These are phyloP conservation scores for Cordyceps fumosorosea DNA, from an alignment of 2,329 filamentous ascomycete species.

Conservation along the genomic window DNA sequence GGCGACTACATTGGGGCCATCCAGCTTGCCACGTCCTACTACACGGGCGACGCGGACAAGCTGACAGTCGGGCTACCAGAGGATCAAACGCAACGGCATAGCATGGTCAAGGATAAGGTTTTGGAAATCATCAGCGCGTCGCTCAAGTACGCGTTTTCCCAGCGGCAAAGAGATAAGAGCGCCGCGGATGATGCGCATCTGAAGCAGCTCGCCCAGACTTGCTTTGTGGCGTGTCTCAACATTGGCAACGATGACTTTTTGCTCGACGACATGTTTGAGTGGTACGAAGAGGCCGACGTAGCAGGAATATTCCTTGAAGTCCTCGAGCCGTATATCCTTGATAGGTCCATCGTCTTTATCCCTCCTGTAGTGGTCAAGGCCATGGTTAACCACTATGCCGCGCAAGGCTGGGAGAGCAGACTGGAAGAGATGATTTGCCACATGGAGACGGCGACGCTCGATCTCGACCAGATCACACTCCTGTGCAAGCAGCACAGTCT, in stretches of 20 bases:
- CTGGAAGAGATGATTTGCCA: constrained; percentile 94
- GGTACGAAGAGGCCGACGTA: constrained; percentile 71
- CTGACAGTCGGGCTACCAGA: constrained; percentile 90
- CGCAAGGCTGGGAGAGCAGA: constrained; percentile 64
- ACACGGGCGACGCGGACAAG: constrained; percentile 84
- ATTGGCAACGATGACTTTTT: constrained; percentile 76
- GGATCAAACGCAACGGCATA: constrained; percentile 66
- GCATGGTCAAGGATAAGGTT: constrained; percentile 80
- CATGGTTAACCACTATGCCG: constrained; percentile 74
- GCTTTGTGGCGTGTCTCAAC: constrained; percentile 74
- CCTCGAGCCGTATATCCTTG: constrained; percentile 81
- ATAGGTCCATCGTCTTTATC: constrained; percentile 64
- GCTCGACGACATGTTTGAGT: constrained; percentile 85
- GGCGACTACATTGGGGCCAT: constrained; percentile 96
- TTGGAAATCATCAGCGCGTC: constrained; percentile 92
- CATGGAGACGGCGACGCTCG: constrained; percentile 82
- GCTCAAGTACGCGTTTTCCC: constrained; percentile 77
- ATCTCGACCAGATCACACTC: constrained; percentile 85
- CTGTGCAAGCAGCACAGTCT: constrained; percentile 88
- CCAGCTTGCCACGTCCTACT: constrained; percentile 84
- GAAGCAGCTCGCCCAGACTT: constrained; percentile 71
- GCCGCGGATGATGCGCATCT: constrained; percentile 53
- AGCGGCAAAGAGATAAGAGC: constrained; percentile 45
- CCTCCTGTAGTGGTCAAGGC: constrained; percentile 83
- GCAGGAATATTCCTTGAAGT: constrained; percentile 79